These are phyloP conservation scores for Apodospora peruviana DNA, from an alignment of 495 filamentous ascomycete species.

Conservation along the genomic window DNA sequence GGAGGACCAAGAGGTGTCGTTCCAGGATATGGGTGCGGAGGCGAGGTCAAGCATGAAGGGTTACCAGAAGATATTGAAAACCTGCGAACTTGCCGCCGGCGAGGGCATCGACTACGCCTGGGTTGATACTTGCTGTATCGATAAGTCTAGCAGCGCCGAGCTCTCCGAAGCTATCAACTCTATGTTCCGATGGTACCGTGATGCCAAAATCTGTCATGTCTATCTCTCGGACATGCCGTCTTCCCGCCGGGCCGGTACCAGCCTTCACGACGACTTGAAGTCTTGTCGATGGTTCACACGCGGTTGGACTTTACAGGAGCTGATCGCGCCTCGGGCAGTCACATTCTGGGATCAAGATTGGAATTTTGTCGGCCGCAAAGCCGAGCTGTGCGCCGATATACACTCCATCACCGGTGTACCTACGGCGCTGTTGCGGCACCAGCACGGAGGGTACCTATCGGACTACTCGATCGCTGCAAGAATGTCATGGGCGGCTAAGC, in stretches of 20 bases:
- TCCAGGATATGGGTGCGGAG: too few relatives aligned
- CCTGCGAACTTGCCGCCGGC: constrained; percentile 1
- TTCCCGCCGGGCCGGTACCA: too few relatives aligned
- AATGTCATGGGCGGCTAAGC: constrained; percentile 15
- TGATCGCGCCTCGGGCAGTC: too few relatives aligned
- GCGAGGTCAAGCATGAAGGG: constrained; percentile 9
- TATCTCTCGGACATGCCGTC: background rate
- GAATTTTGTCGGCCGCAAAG: too few relatives aligned
- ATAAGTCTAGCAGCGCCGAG: too few relatives aligned
- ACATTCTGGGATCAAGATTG: too few relatives aligned
- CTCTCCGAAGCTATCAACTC: too few relatives aligned
- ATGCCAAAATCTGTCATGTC: constrained; percentile 19
- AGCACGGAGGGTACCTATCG: background rate
- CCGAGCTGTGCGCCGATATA: background rate
- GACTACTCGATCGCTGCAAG: background rate
- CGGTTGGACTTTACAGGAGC: too few relatives aligned
- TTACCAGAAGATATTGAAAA: constrained; percentile 8
- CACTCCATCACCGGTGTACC: background rate
- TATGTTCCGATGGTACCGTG: too few relatives aligned
- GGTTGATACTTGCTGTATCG: constrained; percentile 39
- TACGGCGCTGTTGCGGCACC: background rate
- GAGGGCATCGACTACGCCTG: constrained; percentile 28
- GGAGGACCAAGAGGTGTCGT: too few relatives aligned
- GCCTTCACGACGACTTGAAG: background rate
- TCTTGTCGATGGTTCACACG: too few relatives aligned